These are phyloP conservation scores for Stromatinia cepivora DNA, from an alignment of 2,329 filamentous ascomycete genomes.

Conservation along the genomic window DNA sequence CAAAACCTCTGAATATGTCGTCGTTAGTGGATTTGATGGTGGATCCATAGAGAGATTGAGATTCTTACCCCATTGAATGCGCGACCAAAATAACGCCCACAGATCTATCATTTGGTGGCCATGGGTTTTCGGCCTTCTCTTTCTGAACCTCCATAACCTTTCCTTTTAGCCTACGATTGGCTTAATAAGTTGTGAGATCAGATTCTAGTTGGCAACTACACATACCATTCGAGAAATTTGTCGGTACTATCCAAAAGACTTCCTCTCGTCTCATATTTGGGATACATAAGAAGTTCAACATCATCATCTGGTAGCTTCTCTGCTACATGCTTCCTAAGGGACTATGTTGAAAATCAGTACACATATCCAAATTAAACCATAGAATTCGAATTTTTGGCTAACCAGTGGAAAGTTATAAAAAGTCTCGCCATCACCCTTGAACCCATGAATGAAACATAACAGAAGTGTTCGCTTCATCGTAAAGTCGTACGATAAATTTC, in stretches of 20 bases:
- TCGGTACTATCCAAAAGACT: constrained; percentile 58
- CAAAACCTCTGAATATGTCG: constrained; percentile 62
- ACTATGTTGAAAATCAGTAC: constrained; percentile 38
- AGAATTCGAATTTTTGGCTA: background rate
- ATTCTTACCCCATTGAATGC: constrained; percentile 71
- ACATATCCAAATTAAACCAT: background rate
- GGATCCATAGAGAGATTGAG: no score
- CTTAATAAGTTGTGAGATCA: background rate
- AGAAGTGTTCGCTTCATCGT: constrained; percentile 60
- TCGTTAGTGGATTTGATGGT: constrained; percentile 11
- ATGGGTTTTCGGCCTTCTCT: constrained; percentile 11
- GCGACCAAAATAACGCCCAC: constrained; percentile 78
- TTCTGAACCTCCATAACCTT: constrained; percentile 23
- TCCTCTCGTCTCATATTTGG: constrained; percentile 71
- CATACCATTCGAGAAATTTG: constrained; percentile 55
- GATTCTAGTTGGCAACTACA: background rate
- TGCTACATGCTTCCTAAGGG: constrained; percentile 59
- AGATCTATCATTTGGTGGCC: constrained; percentile 47
- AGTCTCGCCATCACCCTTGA: constrained; percentile 68
- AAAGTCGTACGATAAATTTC: background rate
- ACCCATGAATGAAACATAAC: constrained; percentile 74
- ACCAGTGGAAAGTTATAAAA: constrained; percentile 65
- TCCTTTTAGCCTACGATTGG: constrained; percentile 12
- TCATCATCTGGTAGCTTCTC: constrained; percentile 60
- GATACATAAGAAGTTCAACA: constrained; percentile 64